These are phyloP conservation scores for Colletotrichum tropicicola DNA, from an alignment of 2,329 filamentous ascomycete species.

Conservation along the genomic window DNA sequence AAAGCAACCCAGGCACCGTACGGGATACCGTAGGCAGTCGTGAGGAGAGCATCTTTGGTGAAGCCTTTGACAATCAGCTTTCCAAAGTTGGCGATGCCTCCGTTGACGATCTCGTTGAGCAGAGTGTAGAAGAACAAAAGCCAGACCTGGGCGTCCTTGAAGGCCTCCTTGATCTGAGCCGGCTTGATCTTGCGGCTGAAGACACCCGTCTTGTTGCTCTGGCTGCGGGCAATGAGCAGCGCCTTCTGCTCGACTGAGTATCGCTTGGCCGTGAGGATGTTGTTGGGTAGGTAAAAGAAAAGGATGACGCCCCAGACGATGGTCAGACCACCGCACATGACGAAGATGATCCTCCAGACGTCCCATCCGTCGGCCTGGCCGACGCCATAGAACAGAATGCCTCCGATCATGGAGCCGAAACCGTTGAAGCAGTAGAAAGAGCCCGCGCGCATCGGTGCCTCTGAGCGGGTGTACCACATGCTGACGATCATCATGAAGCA, in stretches of 20 bases:
- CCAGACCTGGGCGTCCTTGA: conserved; percentile 52
- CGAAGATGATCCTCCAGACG: conserved; percentile 35
- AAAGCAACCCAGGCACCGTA: conserved; percentile 61
- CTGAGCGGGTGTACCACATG: conserved; percentile 38
- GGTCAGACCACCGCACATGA: conserved; percentile 32
- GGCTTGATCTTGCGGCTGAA: conserved; percentile 50
- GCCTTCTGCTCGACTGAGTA: conserved; percentile 64
- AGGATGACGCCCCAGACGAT: conserved; percentile 27
- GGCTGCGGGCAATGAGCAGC: conserved; percentile 61
- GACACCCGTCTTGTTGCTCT: conserved; percentile 47
- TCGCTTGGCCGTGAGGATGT: conserved; percentile 62
- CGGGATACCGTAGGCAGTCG: conserved; percentile 62
- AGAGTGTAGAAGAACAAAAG: conserved; percentile 46
- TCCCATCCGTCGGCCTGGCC: conserved; percentile 35
- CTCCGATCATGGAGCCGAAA: conserved; percentile 26
- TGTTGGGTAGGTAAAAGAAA: conserved; percentile 52
- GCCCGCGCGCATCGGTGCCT: conserved; percentile 33
- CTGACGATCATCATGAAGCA: conserved; percentile 41
- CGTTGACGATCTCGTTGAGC: conserved; percentile 36
- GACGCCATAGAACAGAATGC: conserved; percentile 32
- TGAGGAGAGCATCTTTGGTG: conserved; percentile 42
- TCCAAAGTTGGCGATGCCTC: conserved; percentile 31
- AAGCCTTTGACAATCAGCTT: conserved; percentile 42
- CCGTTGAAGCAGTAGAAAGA: conserved; percentile 32
- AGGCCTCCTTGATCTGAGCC: conserved; percentile 49